These are phyloP conservation scores for Hypoxylon sp. DNA, from an alignment of 2,329 filamentous ascomycete genomes.

Conservation along the genomic window DNA sequence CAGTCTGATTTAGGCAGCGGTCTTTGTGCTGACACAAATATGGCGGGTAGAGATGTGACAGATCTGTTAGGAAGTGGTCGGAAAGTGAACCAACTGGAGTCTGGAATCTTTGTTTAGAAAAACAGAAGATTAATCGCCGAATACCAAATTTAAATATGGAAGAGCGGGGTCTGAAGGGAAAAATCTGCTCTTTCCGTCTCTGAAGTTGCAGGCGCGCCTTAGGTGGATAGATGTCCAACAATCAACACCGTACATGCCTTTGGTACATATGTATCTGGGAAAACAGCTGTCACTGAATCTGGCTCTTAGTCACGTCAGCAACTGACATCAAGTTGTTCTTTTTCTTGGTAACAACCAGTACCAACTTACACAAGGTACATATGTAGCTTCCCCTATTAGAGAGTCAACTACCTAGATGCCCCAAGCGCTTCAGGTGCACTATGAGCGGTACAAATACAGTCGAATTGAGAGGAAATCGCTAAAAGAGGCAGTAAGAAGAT, in stretches of 20 bases:
- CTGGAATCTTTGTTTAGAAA: background rate
- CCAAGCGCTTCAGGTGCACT: background rate
- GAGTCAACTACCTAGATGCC: background rate
- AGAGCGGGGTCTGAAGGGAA: background rate
- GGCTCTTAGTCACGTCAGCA: slow-evolving; percentile 2
- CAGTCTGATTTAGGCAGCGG: background rate
- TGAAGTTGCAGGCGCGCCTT: background rate
- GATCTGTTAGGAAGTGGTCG: background rate
- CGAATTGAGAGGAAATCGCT: slow-evolving; percentile 9
- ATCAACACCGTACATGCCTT: no score
- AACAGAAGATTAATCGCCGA: background rate
- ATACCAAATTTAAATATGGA: background rate
- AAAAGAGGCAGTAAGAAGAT: slow-evolving; percentile 8
- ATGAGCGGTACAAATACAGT: slow-evolving; percentile 1
- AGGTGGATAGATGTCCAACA: background rate
- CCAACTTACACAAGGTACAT: slow-evolving; percentile 14
- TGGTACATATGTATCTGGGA: no score
- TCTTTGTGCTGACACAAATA: background rate
- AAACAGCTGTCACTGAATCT: background rate
- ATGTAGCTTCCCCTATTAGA: background rate
- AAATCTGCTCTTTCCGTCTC: background rate
- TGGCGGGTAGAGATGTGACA: background rate
- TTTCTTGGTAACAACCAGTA: background rate
- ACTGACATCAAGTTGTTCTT: background rate
- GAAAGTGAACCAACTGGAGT: background rate